Base-by-base conservation (phyloP, 1,139 yeast species). In the Pichia sp. region DNA sequence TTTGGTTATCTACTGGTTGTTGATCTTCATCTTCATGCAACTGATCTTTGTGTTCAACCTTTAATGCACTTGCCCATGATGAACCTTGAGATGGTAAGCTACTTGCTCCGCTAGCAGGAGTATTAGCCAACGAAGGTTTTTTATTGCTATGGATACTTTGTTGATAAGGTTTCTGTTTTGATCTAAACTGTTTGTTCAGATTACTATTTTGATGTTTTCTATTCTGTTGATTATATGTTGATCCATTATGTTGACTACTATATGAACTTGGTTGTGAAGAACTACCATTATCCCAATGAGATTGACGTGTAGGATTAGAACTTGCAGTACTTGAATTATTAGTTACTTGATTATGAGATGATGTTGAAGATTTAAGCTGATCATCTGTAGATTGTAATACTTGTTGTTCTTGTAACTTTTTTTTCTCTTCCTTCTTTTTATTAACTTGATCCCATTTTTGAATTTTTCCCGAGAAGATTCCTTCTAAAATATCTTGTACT, bases 401-500 rank as follows among this genome's bases (percentile, higher is more conserved):
- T 43, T 49, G 43, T 44, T 46, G 43, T 38, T 38, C 35, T 50
- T 49, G 40, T 41, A 44, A 36, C 40, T 51, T 43, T 56, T 67
- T 67, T 64, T 71, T 73, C 56, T 69, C 67, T 47, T 67, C 65
- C 53, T 73, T 71, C 53, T 69, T 69, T 61, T 74, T 73, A 57
- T 69, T 70, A 51, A 71, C 75, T 37, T 76, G 76, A 56, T 76
- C 81, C 82, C 82, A 76, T 59, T 72, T 74, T 51, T 77, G 69
- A 32, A 76, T 78, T 60, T 76, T 75, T 55, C 94, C 96, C 54
- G 87, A 86, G 50, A 94, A 82, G 65, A 92, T 90, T 65, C 89
- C 82, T 61, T 84, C 90, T 55, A 87, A 83, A 54, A 92, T 87
- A 42, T 77, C 74, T 60, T 85, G 95, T 55, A 87, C 71, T 60